phyloP scores from a whole-genome alignment of 345 rosid species.

The Citrus mangshanensis region DNA sequence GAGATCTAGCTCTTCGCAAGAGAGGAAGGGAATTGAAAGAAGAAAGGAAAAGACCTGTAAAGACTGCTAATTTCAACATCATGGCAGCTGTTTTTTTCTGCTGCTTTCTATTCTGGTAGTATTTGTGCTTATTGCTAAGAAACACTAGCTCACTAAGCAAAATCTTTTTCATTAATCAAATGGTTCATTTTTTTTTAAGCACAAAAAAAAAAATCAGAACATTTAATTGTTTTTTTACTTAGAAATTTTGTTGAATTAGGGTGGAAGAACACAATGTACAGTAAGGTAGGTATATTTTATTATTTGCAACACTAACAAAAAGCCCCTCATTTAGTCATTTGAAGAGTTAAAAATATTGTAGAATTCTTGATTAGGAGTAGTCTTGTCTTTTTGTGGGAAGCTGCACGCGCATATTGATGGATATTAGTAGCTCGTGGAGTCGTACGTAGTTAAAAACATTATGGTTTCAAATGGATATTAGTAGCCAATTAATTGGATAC shows the following conservation, averaged over 20 bases:
- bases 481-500: slow-evolving; percentile 1
- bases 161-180: not conserved
- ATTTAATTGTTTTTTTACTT: not conserved
- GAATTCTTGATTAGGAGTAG: not conserved
- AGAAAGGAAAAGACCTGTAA: slow-evolving; percentile 2
- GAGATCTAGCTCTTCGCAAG: slow-evolving; percentile 19
- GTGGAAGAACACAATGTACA: not conserved
- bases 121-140: slow-evolving; percentile 31
- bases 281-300: not conserved
- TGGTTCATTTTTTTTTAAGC: not conserved
- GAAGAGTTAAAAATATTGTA: not conserved
- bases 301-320: not conserved
- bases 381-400: not conserved
- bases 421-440: too few species aligned
- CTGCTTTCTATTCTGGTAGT: slow-evolving; percentile 51
- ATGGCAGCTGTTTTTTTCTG: slow-evolving; percentile 46
- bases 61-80: slow-evolving; percentile 25
- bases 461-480: not conserved
- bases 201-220: not conserved
- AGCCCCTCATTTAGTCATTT: not conserved
- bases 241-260: not conserved
- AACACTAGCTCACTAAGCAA: slow-evolving; percentile 12
- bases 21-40: slow-evolving; percentile 17
- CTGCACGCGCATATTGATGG: not conserved
- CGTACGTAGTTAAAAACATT: not conserved